These are phyloP conservation scores for cucumber (Cucumis sativus) DNA, from an alignment of 306 rosid genomes.

Conservation along the genomic window DNA sequence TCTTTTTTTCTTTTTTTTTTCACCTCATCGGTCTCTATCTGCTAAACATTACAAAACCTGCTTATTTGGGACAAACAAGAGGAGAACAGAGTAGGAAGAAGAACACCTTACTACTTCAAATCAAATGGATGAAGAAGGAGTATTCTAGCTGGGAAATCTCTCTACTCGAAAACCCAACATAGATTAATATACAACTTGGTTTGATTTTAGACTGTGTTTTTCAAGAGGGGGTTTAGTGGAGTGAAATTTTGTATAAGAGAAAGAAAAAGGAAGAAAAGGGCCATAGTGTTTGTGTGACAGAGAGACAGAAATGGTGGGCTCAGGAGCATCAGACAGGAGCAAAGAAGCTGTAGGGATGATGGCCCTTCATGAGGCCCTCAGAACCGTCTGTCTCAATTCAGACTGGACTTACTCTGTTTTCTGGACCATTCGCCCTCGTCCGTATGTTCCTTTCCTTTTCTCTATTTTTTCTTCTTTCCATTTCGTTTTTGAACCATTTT, in stretches of 20 bases:
- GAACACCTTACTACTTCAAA: not conserved
- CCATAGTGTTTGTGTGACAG: slow-evolving; percentile 13
- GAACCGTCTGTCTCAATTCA: slow-evolving; percentile 52
- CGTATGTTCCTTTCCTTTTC: slow-evolving; percentile 33
- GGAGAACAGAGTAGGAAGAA: not conserved
- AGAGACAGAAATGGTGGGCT: slow-evolving; percentile 91
- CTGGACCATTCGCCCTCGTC: slow-evolving; percentile 99
- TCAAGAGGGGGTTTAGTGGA: not conserved
- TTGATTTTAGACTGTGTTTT: not conserved
- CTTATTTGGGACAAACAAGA: slow-evolving; percentile 26
- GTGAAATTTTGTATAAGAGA: slow-evolving; percentile 12
- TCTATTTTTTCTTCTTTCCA: not conserved
- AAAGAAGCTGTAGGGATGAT: slow-evolving; percentile 99
- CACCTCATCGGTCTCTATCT: slow-evolving; percentile 3
- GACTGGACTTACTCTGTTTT: slow-evolving; percentile 99
- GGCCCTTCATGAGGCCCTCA: slow-evolving; percentile 99
- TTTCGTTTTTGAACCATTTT: slow-evolving; percentile 12
- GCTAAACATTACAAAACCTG: slow-evolving; percentile 19
- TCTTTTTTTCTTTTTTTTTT: not conserved
- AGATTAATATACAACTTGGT: not conserved
- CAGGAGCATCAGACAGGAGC: slow-evolving; percentile 95
- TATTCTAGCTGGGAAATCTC: not conserved
- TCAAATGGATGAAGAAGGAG: slow-evolving; percentile 5
- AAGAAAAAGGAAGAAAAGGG: slow-evolving; percentile 7
- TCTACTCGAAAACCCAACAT: not conserved